Evolutionary conservation across 352 stramenopile genomes (phyloP).

Genomic region (Discostella stelligera): DNA sequence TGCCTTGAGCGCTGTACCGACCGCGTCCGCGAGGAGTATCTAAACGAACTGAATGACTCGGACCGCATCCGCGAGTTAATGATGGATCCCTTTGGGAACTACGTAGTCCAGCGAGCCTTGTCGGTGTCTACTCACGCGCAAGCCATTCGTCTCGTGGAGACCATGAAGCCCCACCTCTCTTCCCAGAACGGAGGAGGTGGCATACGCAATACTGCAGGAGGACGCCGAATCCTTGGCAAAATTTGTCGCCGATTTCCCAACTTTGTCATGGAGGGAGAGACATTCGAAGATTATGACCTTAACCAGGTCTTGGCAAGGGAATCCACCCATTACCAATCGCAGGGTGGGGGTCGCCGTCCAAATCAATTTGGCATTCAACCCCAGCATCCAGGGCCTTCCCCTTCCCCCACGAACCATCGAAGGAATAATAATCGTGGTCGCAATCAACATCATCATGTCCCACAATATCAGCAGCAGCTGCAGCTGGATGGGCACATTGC

Average conservation of each 20-base stretch:
- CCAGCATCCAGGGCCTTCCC: constrained; percentile 23
- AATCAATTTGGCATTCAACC: constrained; percentile 32
- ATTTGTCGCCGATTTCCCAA: constrained; percentile 96
- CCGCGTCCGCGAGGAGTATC: constrained; percentile 81
- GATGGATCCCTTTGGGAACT: constrained; percentile 98
- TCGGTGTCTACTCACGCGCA: constrained; percentile 93
- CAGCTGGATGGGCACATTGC: constrained; percentile 20
- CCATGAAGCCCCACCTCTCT: constrained; percentile 93
- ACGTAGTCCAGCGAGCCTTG: constrained; percentile 95
- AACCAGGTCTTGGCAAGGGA: constrained; percentile 38
- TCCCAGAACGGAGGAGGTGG: constrained; percentile 65
- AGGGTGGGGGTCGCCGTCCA: constrained; percentile 16
- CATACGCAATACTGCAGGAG: constrained; percentile 93
- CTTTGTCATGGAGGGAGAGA: constrained; percentile 86
- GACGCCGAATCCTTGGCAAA: constrained; percentile 91
- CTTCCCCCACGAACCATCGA: constrained; percentile 29
- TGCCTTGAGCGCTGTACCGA: constrained; percentile 92
- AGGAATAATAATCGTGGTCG: constrained; percentile 10
- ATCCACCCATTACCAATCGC: constrained; percentile 13
- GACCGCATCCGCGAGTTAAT: constrained; percentile 90
- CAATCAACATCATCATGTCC: constrained; percentile 17
- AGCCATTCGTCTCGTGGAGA: constrained; percentile 91
- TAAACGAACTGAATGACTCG: constrained; percentile 84
- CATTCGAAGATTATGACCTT: constrained; percentile 51
- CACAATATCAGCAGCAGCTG: constrained; percentile 33